phyloP scores from a whole-genome alignment of 1,284 basidiomycete species.

The Kalmanozyma brasiliensis region DNA sequence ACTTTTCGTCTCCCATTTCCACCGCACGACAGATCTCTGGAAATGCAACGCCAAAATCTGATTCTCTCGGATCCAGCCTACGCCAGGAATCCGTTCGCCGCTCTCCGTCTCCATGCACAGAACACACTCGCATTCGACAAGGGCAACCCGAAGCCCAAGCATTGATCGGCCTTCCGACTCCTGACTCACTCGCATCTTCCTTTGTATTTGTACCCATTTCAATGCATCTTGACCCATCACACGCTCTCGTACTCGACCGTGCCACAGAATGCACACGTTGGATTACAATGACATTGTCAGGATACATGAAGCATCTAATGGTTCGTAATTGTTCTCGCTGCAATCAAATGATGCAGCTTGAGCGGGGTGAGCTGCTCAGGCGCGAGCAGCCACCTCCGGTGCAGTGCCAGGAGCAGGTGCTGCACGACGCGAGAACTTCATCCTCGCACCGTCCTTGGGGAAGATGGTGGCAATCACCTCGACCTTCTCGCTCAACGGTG shows the following conservation, averaged over 20 bases:
- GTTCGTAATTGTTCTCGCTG: too few species aligned
- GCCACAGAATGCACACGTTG: slow-evolving; percentile 14
- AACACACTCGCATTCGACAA: slow-evolving; percentile 57
- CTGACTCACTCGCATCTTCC: background rate
- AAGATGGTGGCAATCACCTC: slow-evolving; percentile 74
- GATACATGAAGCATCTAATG: slow-evolving; percentile 16
- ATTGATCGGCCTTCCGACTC: slow-evolving; percentile 5
- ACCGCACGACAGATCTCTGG: slow-evolving; percentile 35
- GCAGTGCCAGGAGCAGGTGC: slow-evolving; percentile 52
- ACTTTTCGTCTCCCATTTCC: background rate
- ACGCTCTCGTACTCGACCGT: background rate
- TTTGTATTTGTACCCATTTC: slow-evolving; percentile 33
- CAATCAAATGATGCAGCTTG: too few species aligned
- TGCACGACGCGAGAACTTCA: slow-evolving; percentile 74
- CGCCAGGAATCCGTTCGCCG: slow-evolving; percentile 58
- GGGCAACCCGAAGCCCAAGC: slow-evolving; percentile 13
- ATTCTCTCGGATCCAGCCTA: slow-evolving; percentile 59
- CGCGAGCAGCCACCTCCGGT: slow-evolving; percentile 59
- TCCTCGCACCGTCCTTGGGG: slow-evolving; percentile 87
- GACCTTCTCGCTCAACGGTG: slow-evolving; percentile 82
- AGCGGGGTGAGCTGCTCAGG: too few species aligned
- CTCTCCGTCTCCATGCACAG: slow-evolving; percentile 60
- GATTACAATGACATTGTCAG: slow-evolving; percentile 13
- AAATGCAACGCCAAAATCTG: slow-evolving; percentile 56
- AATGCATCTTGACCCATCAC: background rate